A percentile compares a stretch with the other conserved stretches of the same genome.
Conservation (phyloP, 257 asterid genomes). For the Datura wrightii region DNA sequence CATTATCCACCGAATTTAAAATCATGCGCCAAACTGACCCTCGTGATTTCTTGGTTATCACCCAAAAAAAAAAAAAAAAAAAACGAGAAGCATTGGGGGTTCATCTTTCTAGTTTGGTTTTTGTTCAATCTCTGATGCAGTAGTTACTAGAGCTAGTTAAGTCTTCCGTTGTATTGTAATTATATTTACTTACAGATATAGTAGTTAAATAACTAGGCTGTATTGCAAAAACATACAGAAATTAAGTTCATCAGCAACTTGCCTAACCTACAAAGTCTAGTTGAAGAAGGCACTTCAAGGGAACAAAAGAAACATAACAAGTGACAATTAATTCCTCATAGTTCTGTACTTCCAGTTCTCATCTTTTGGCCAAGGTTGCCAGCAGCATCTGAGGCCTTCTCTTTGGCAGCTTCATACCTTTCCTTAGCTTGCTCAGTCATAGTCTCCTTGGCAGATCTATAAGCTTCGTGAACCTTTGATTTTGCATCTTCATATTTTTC, state of each 20-base stretch:
- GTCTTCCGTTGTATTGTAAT: background rate
- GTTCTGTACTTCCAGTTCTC: slow-evolving; percentile 41
- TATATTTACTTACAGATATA: too few relatives aligned
- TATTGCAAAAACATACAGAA: background rate
- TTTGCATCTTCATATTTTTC: slow-evolving; percentile 42
- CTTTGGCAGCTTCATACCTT: slow-evolving; percentile 57
- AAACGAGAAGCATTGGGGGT: too few relatives aligned
- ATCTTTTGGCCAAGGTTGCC: slow-evolving; percentile 49
- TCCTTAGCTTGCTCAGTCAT: slow-evolving; percentile 49
- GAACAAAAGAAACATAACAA: background rate
- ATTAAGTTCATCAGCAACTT: background rate
- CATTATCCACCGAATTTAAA: background rate
- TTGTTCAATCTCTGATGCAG: background rate
- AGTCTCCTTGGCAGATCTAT: slow-evolving; percentile 42
- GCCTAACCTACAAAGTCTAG: background rate
- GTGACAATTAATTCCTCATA: slow-evolving; percentile 30
- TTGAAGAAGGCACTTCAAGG: background rate
- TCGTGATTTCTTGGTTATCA: background rate
- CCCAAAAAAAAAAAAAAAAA: background rate
- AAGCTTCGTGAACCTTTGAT: slow-evolving; percentile 40
- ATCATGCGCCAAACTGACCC: background rate
- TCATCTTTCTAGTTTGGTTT: background rate
- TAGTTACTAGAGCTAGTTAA: background rate
- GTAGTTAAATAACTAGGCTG: background rate
- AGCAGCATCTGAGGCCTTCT: slow-evolving; percentile 56